Base-by-base conservation (phyloP, 352 stramenopile genomes). In the Sclerospora graminicola region DNA sequence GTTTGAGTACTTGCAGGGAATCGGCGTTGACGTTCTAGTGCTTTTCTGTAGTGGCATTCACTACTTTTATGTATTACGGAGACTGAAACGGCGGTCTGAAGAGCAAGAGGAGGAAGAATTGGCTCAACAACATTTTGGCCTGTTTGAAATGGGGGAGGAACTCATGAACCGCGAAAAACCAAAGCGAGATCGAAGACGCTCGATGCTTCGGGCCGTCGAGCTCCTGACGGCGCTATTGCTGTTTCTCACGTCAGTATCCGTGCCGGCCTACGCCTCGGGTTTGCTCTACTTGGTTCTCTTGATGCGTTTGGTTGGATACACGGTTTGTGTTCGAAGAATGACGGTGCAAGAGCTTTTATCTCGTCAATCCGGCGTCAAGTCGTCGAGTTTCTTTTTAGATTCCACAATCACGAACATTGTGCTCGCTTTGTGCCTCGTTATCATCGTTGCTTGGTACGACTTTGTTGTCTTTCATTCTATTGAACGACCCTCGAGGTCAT, bases 1-100 rank as follows among this genome's bases (percentile, higher is more conserved):
- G 66, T 33, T n/a, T n/a, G n/a, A n/a, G n/a, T n/a, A n/a, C n/a
- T 40, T 76, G 9, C 54, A 62, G n/a, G 58, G 63, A n/a, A 46
- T 88, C n/a, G 69, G 57, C 6, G 60, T 84, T 21, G 80, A 92
- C 39, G 57, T 46, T 1, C 51, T 92, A n/a, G n/a, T 92, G 26
- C 28, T 83, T 2, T 40, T 64, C 4, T 75, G 60, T 28, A 81
- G 69, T 23, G 30, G 57, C 3, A 24, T n/a, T 11, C 73, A 92
- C 34, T 73, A 76, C 33, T 86, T 78, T 43, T 73, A 79, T n/a
- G 64, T 88, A 5, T 45, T 84, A 5, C 57, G n/a, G 61, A 65
- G 62, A 21, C 51, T 79, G 0, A 47, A 45, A 19, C 8, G 18
- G 2, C 40, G 39, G 4, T 57, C 13, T n/a, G 48, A 54, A 26